Evolutionary conservation across 1,139 yeast species (phyloP).

Genomic region (Waltiozyma sp.): DNA sequence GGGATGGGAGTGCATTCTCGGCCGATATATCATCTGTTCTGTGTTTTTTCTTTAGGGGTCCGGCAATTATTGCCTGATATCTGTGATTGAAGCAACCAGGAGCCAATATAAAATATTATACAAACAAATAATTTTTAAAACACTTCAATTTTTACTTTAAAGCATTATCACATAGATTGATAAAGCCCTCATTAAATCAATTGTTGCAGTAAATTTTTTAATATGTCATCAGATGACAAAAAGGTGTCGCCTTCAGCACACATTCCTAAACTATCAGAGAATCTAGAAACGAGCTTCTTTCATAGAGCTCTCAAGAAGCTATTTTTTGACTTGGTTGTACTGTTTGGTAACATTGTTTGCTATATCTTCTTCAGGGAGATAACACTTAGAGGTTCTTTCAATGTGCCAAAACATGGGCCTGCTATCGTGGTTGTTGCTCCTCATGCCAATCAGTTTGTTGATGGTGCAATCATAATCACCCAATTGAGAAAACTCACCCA

Average conservation of each 20-base stretch:
- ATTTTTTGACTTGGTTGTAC: conserved; percentile 26
- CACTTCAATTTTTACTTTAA: too few relatives aligned
- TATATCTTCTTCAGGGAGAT: conserved; percentile 57
- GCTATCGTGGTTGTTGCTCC: conserved; percentile 73
- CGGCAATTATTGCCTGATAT: too few relatives aligned
- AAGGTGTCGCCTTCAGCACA: conserved; percentile 6
- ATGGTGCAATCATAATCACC: conserved; percentile 52
- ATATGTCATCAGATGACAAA: too few relatives aligned
- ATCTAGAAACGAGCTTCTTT: conserved; percentile 1
- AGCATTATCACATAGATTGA: too few relatives aligned
- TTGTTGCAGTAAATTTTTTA: too few relatives aligned
- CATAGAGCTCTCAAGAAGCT: conserved; percentile 10
- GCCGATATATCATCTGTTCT: too few relatives aligned
- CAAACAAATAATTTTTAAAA: too few relatives aligned
- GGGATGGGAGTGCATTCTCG: too few relatives aligned
- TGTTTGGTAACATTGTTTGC: conserved; percentile 23
- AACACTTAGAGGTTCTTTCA: conserved; percentile 55
- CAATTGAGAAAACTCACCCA: conserved; percentile 29
- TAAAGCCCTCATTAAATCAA: too few relatives aligned
- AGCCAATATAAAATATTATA: too few relatives aligned
- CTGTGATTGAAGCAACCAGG: too few relatives aligned
- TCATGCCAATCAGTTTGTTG: conserved; percentile 73
- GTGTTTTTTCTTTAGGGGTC: too few relatives aligned
- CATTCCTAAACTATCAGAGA: conserved; percentile 9
- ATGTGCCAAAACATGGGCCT: conserved; percentile 54